A percentile compares a stretch with the other conserved stretches of the same genome.
Evolutionary conservation across 2,329 filamentous ascomycete species (phyloP).

Genomic region (Nothophaeocryptopus gaeumannii): DNA sequence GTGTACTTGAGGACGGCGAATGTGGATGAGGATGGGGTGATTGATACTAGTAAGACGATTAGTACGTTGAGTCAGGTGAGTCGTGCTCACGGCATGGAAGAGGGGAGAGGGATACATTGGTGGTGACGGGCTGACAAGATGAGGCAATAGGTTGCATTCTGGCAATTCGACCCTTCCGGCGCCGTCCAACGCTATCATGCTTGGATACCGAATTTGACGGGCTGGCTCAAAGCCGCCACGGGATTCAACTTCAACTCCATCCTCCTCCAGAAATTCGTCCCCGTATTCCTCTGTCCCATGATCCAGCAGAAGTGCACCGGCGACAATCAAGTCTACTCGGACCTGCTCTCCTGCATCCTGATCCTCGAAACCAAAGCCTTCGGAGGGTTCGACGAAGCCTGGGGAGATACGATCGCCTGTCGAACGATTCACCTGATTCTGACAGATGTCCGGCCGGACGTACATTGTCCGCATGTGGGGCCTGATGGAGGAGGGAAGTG

Average conservation of each 20-base stretch:
- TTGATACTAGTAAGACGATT: slow-evolving; percentile 11
- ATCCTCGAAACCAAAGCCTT: slow-evolving; percentile 37
- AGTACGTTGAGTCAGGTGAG: slow-evolving; percentile 20
- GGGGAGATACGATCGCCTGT: slow-evolving; percentile 47
- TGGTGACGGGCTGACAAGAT: too few relatives aligned
- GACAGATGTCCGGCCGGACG: slow-evolving; percentile 26
- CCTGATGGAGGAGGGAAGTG: slow-evolving; percentile 32
- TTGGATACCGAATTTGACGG: slow-evolving; percentile 43
- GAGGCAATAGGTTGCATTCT: slow-evolving; percentile 40
- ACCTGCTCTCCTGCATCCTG: slow-evolving; percentile 33
- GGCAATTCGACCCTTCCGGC: slow-evolving; percentile 46
- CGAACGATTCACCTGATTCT: slow-evolving; percentile 44
- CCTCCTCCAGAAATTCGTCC: slow-evolving; percentile 32
- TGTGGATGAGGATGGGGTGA: slow-evolving; percentile 7
- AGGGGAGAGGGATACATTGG: background rate
- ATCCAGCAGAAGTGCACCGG: slow-evolving; percentile 40
- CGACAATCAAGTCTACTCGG: slow-evolving; percentile 38
- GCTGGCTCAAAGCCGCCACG: slow-evolving; percentile 35
- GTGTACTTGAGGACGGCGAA: slow-evolving; percentile 23
- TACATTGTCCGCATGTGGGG: slow-evolving; percentile 34
- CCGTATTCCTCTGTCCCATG: slow-evolving; percentile 36
- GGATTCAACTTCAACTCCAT: slow-evolving; percentile 27
- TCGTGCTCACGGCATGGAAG: too few relatives aligned
- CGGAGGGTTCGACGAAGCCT: slow-evolving; percentile 44
- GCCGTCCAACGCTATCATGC: slow-evolving; percentile 46